A percentile compares a stretch with the other conserved stretches of the same genome.
Evolutionary conservation across 2,329 filamentous ascomycete species (phyloP).

Genomic region (Thermoascus crustaceus): DNA sequence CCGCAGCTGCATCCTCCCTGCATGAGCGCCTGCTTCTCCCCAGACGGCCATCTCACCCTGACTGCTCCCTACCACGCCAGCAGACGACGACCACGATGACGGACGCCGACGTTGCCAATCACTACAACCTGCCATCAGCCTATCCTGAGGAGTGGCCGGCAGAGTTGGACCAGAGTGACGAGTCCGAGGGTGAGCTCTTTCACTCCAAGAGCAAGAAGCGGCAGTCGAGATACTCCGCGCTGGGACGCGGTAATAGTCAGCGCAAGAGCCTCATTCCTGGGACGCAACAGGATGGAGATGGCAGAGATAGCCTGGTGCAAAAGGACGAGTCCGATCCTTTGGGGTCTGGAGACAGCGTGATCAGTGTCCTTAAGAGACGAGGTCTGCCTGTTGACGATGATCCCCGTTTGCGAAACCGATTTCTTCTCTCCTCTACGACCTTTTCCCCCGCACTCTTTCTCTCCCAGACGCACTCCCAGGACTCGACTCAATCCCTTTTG

Average conservation of each 20-base stretch:
- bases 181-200: conserved; percentile 49
- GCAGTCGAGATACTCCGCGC: conserved; percentile 71
- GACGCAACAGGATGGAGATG: conserved; percentile 59
- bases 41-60: neutral
- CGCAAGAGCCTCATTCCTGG: conserved; percentile 59
- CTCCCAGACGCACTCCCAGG: conserved; percentile 80
- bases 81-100: conserved; percentile 40
- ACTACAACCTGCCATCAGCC: conserved; percentile 75
- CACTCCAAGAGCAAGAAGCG: conserved; percentile 29
- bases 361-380: conserved; percentile 65
- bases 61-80: neutral
- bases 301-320: conserved; percentile 69
- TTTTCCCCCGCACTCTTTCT: conserved; percentile 91
- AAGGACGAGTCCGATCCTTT: conserved; percentile 89
- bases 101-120: conserved; percentile 75
- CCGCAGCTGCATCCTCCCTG: no score
- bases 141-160: conserved; percentile 81
- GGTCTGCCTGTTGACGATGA: conserved; percentile 82
- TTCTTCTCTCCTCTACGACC: conserved; percentile 88
- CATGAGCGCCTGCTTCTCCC: no score
- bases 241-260: conserved; percentile 67
- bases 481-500: conserved; percentile 72
- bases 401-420: conserved; percentile 71
- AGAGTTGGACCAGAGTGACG: conserved; percentile 66
- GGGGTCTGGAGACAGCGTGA: conserved; percentile 79